Conservation (phyloP, 1,284 basidiomycete genomes). For the Hymenochaete sp. region DNA sequence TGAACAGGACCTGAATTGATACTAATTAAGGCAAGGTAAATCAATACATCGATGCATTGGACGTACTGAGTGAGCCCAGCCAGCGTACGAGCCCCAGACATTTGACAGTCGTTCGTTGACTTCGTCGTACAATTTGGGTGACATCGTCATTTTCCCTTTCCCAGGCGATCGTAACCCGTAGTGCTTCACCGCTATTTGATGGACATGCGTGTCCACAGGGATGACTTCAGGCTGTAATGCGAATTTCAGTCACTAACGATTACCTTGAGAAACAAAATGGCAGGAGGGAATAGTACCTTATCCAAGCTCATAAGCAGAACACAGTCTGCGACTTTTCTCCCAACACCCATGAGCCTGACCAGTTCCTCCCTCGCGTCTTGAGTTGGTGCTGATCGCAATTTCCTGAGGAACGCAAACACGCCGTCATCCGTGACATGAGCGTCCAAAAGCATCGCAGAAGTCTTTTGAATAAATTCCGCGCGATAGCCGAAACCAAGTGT, state of each 20-base stretch:
- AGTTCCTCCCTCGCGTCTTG: constrained; percentile 64
- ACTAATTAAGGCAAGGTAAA: constrained; percentile 22
- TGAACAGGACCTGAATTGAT: constrained; percentile 38
- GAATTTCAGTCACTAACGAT: background rate
- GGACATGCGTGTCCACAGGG: constrained; percentile 89
- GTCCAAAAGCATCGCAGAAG: constrained; percentile 72
- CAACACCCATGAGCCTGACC: constrained; percentile 81
- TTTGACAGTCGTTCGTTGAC: constrained; percentile 55
- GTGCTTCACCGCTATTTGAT: constrained; percentile 79
- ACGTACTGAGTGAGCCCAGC: constrained; percentile 84
- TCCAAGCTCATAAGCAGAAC: constrained; percentile 92
- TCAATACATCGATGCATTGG: constrained; percentile 20
- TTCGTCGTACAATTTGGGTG: constrained; percentile 70
- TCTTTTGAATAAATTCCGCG: constrained; percentile 81
- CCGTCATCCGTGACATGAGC: constrained; percentile 38
- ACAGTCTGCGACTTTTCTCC: constrained; percentile 94
- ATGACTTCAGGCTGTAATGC: constrained; percentile 61
- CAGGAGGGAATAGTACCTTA: constrained; percentile 47
- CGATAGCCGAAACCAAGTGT: constrained; percentile 93
- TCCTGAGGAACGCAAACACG: constrained; percentile 52
- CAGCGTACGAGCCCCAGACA: constrained; percentile 80
- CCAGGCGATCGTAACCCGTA: constrained; percentile 57
- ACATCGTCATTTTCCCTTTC: constrained; percentile 51
- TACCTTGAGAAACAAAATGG: background rate
- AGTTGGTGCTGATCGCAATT: constrained; percentile 47